phyloP scores from a whole-genome alignment of 192 early-diverging fungal genomes.

The Umbelopsis vinacea region DNA sequence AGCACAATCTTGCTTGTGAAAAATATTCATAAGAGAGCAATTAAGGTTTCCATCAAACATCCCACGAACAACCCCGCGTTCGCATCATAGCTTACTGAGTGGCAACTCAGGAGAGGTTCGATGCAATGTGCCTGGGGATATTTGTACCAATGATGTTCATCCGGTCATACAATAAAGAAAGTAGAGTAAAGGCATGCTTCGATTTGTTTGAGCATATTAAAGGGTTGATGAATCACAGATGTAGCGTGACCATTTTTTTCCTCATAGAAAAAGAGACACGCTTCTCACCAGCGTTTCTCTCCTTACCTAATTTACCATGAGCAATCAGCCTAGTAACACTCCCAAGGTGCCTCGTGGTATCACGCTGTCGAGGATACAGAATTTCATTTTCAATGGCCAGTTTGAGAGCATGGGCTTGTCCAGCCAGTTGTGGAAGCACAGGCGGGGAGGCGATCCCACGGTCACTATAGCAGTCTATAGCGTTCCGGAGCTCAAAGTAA shows the following conservation, averaged over 20 bases:
- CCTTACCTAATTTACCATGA: not conserved
- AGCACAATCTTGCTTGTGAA: too few relatives aligned
- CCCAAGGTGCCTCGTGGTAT: conserved; percentile 66
- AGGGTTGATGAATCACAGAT: too few relatives aligned
- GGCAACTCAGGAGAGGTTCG: too few relatives aligned
- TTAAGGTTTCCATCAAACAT: too few relatives aligned
- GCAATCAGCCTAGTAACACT: conserved; percentile 6
- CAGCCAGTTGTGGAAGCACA: conserved; percentile 50
- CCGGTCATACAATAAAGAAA: too few relatives aligned
- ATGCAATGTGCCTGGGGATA: too few relatives aligned
- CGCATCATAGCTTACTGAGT: too few relatives aligned
- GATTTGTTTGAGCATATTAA: too few relatives aligned
- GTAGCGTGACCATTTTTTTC: conserved; percentile 6
- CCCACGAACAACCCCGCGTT: too few relatives aligned
- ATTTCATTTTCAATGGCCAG: conserved; percentile 61
- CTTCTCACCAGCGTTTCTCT: not conserved
- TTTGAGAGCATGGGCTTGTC: conserved; percentile 55
- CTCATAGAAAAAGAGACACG: not conserved
- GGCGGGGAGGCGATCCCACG: conserved; percentile 48
- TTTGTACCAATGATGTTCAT: too few relatives aligned
- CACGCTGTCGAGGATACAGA: conserved; percentile 72
- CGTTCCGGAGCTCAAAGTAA: conserved; percentile 67
- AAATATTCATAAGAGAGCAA: too few relatives aligned
- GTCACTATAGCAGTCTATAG: conserved; percentile 61
- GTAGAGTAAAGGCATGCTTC: too few relatives aligned